Conservation (phyloP, 2,329 filamentous ascomycete genomes). For the Nannizziopsis barbatae region DNA sequence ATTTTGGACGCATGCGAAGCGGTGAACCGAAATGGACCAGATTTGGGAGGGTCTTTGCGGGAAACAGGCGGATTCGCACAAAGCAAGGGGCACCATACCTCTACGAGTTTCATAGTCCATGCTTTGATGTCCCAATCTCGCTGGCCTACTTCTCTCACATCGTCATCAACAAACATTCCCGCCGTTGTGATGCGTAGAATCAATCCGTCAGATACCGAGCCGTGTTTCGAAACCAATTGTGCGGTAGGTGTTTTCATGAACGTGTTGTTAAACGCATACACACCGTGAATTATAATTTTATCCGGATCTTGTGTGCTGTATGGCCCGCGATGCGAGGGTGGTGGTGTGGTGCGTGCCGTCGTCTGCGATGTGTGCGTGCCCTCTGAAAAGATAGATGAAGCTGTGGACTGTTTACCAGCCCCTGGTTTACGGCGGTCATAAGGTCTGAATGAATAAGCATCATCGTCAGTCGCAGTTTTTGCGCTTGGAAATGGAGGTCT, state of each 20-base stretch:
- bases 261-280: constrained; percentile 84
- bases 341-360: constrained; percentile 72
- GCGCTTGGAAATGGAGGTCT: constrained; percentile 23
- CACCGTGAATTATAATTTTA: constrained; percentile 90
- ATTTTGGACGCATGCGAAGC: constrained; percentile 41
- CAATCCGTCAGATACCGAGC: constrained; percentile 79
- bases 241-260: constrained; percentile 83
- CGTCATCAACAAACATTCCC: constrained; percentile 94
- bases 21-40: constrained; percentile 32
- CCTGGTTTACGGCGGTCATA: constrained; percentile 51
- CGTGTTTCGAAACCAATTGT: constrained; percentile 73
- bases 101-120: constrained; percentile 87
- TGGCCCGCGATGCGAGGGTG: constrained; percentile 62
- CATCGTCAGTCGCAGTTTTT: constrained; percentile 45
- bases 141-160: constrained; percentile 80
- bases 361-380: constrained; percentile 80
- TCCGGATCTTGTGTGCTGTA: constrained; percentile 85
- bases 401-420: constrained; percentile 47
- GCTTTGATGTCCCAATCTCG: constrained; percentile 98
- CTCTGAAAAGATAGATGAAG: constrained; percentile 65
- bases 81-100: constrained; percentile 67
- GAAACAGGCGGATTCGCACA: constrained; percentile 33
- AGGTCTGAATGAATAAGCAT: constrained; percentile 61
- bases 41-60: constrained; percentile 20
- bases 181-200: constrained; percentile 87